Conservation (phyloP, 2,329 filamentous ascomycete genomes). For the Aspergillus floridensis region DNA sequence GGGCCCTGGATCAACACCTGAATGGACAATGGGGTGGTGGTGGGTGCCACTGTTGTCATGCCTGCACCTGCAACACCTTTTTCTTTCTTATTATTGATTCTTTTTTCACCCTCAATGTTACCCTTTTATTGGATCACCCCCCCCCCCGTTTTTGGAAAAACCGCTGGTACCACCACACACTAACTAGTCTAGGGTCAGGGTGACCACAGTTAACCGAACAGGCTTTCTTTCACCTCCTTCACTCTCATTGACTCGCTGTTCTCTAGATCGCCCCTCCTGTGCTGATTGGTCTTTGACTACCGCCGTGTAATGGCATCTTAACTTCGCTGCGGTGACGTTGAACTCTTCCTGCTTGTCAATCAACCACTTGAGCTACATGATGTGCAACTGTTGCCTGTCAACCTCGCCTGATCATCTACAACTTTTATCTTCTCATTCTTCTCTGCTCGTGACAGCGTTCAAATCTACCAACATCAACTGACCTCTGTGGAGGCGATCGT, state of each 20-base stretch:
- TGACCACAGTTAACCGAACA: not conserved
- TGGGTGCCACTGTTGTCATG: slow-evolving; percentile 32
- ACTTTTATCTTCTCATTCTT: not conserved
- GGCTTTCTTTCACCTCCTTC: not conserved
- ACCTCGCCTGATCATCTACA: not conserved
- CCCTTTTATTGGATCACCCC: not conserved
- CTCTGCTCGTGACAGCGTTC: not conserved
- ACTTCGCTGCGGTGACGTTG: not conserved
- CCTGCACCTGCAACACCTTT: slow-evolving; percentile 20
- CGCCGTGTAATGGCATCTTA: not conserved
- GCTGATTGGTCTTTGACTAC: not conserved
- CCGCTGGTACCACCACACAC: not conserved
- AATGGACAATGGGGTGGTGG: slow-evolving; percentile 6
- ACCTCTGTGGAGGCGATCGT: slow-evolving; percentile 1
- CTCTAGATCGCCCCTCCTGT: not conserved
- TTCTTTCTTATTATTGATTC: slow-evolving; percentile 9
- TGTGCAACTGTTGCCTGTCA: not conserved
- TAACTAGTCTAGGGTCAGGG: not conserved
- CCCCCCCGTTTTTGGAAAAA: slow-evolving; percentile 1
- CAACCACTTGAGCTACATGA: not conserved
- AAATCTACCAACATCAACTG: not conserved
- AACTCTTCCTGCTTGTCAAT: not conserved
- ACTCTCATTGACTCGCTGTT: not conserved
- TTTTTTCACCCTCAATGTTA: slow-evolving; percentile 1
- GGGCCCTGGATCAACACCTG: slow-evolving; percentile 11